Conservation (phyloP, 163 green algal genomes). For the Scenedesmus sp. region DNA sequence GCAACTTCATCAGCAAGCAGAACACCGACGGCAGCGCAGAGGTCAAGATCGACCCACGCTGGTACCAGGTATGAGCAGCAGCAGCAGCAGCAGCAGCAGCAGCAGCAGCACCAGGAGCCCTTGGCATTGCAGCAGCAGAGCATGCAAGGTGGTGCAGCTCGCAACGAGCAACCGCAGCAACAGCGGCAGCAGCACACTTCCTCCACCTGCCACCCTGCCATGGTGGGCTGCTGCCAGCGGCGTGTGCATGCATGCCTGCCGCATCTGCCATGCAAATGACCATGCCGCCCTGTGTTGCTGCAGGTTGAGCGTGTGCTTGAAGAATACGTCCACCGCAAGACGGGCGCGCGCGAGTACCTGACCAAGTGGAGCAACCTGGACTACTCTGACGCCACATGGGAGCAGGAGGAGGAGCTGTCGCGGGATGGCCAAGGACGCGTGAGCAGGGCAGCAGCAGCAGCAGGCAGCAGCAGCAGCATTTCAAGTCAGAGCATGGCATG, state of each 20-base stretch:
- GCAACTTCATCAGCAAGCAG: conserved; percentile 45
- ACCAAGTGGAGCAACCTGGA: conserved; percentile 90
- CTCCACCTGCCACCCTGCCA: background rate
- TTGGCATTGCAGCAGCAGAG: background rate
- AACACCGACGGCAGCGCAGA: background rate
- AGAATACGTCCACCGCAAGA: background rate
- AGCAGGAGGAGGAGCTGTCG: conserved; percentile 56
- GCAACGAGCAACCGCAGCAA: background rate
- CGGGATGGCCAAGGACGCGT: conserved; percentile 38
- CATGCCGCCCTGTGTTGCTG: background rate
- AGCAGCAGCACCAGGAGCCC: background rate
- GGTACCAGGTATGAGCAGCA: conserved; percentile 30
- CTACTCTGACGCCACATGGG: conserved; percentile 91
- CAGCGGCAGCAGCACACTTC: background rate
- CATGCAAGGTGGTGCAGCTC: background rate
- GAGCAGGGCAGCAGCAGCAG: background rate
- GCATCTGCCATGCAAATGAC: background rate
- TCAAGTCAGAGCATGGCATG: background rate
- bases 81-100: background rate
- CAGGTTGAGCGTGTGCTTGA: conserved; percentile 46
- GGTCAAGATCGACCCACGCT: conserved; percentile 11
- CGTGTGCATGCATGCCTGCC: background rate
- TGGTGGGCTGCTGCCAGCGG: background rate
- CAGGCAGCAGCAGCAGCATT: background rate
- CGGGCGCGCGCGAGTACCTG: conserved; percentile 24